These are phyloP conservation scores for Rhodotorula sp. DNA, from an alignment of 1,284 basidiomycete species.

Conservation along the genomic window DNA sequence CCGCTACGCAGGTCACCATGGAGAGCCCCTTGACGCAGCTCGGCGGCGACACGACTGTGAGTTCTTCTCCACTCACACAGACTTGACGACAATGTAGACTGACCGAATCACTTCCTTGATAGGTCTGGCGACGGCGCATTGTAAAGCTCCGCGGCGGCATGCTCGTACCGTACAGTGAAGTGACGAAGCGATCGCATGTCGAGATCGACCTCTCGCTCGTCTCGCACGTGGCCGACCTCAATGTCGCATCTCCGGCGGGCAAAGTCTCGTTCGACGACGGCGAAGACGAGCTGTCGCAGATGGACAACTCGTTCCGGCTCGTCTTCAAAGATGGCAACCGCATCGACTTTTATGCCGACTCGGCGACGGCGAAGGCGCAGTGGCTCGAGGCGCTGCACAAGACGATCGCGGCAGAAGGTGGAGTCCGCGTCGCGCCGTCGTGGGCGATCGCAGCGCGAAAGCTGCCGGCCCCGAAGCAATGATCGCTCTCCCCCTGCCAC, in stretches of 20 bases:
- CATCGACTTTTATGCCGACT: slow-evolving; percentile 89
- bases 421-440: slow-evolving; percentile 23
- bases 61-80: slow-evolving; percentile 45
- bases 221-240: slow-evolving; percentile 70
- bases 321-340: slow-evolving; percentile 75
- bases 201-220: slow-evolving; percentile 90
- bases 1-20: slow-evolving; percentile 89
- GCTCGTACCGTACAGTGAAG: slow-evolving; percentile 87
- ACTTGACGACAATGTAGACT: not conserved
- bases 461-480: slow-evolving; percentile 16
- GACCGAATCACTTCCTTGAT: slow-evolving; percentile 3
- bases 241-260: slow-evolving; percentile 53
- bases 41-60: slow-evolving; percentile 88
- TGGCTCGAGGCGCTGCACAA: slow-evolving; percentile 57
- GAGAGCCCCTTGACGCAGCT: slow-evolving; percentile 91
- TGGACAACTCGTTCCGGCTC: slow-evolving; percentile 83
- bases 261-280: slow-evolving; percentile 29
- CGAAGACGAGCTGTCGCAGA: slow-evolving; percentile 61
- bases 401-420: slow-evolving; percentile 12
- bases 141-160: slow-evolving; percentile 82
- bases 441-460: slow-evolving; percentile 36
- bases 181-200: slow-evolving; percentile 85
- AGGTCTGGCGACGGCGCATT: slow-evolving; percentile 85
- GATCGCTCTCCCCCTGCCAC: not conserved
- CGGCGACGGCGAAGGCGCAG: slow-evolving; percentile 76